A percentile compares a stretch with the other conserved stretches of the same genome.
These are phyloP conservation scores for Talaromyces ruber DNA, from an alignment of 495 filamentous ascomycete genomes.

Conservation along the genomic window DNA sequence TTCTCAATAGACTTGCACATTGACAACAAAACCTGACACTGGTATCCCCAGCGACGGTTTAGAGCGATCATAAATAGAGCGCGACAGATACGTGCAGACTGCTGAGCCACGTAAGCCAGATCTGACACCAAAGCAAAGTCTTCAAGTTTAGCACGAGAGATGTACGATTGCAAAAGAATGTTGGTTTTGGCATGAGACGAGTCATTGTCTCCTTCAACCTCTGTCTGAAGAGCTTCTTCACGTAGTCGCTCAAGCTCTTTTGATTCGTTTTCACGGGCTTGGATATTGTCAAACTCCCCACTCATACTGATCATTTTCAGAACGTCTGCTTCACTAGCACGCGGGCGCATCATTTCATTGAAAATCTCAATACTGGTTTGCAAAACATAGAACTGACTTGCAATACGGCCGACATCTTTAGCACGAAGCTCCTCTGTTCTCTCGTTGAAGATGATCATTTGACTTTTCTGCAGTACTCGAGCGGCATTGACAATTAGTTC, in stretches of 20 bases:
- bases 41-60: slow-evolving; percentile 87
- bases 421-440: slow-evolving; percentile 79
- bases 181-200: slow-evolving; percentile 87
- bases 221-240: slow-evolving; percentile 57
- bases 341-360: slow-evolving; percentile 80
- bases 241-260: slow-evolving; percentile 64
- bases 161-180: slow-evolving; percentile 87
- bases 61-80: slow-evolving; percentile 96
- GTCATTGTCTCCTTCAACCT: slow-evolving; percentile 67
- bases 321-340: slow-evolving; percentile 77
- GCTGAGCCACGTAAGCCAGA: slow-evolving; percentile 89
- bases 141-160: slow-evolving; percentile 78
- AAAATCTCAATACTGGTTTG: slow-evolving; percentile 92
- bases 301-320: slow-evolving; percentile 93
- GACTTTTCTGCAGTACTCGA: slow-evolving; percentile 72
- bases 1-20: slow-evolving; percentile 96
- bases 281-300: slow-evolving; percentile 95
- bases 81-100: slow-evolving; percentile 86
- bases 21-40: slow-evolving; percentile 81
- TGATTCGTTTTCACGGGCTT: slow-evolving; percentile 77
- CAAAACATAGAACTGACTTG: slow-evolving; percentile 92
- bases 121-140: slow-evolving; percentile 92
- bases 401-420: slow-evolving; percentile 93
- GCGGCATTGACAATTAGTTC: slow-evolving; percentile 84
- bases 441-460: slow-evolving; percentile 99